Evolutionary conservation across 352 stramenopile species (phyloP).

Genomic region (Plasmopara halstedii): DNA sequence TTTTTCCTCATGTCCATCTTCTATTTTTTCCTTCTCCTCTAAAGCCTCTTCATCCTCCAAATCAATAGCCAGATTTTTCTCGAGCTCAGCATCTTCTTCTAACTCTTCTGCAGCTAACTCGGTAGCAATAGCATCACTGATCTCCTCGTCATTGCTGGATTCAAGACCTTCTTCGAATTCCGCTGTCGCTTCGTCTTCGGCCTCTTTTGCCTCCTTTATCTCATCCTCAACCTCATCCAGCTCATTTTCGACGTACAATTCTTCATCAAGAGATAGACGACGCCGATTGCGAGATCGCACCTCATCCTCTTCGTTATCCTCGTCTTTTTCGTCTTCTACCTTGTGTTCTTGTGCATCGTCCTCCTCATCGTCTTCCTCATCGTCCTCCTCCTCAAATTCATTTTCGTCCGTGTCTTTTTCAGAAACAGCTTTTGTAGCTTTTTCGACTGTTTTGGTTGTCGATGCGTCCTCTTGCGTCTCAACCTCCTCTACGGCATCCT

Average conservation of each 20-base stretch:
- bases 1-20: constrained; percentile 4
- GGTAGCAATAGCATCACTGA: constrained; percentile 9
- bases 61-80: constrained; percentile 5
- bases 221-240: constrained; percentile 18
- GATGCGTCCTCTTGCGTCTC: neutral
- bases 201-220: constrained; percentile 13
- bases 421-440: neutral
- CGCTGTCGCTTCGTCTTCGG: constrained; percentile 19
- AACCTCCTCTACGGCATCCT: neutral
- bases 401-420: no score
- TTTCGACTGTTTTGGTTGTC: no score
- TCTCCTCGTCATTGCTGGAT: constrained; percentile 13
- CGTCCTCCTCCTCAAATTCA: neutral
- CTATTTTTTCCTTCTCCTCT: constrained; percentile 1
- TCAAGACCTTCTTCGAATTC: constrained; percentile 20
- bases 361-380: neutral
- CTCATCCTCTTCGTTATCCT: neutral
- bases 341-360: no score
- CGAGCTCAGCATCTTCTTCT: constrained; percentile 5
- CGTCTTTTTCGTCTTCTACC: no score
- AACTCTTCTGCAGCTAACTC: constrained; percentile 19
- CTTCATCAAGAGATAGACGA: constrained; percentile 12
- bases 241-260: constrained; percentile 22
- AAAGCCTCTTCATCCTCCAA: neutral
- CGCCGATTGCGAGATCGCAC: constrained; percentile 10